Evolutionary conservation across 2,329 filamentous ascomycete genomes (phyloP), one percentile per base, ranked within the genome.

Genomic region (Trichoderma citrinoviride): DNA sequence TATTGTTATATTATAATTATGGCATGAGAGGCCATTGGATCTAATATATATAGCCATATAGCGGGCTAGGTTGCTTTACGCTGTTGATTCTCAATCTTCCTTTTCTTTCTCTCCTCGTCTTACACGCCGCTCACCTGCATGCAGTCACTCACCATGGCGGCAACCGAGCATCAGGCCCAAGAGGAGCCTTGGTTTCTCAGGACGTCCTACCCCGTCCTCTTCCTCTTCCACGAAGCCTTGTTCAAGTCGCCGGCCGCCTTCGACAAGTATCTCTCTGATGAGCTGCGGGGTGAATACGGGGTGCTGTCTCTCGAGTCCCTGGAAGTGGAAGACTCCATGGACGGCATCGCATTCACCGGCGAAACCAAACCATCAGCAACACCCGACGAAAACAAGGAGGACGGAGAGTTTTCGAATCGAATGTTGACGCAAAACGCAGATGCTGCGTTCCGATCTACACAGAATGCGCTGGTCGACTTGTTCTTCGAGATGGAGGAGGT

Each of bases 401-500:
- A 61, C 47, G 57, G 52, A 21, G 47, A 44, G 7, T 33, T 44
- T 21, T 25, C 52, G 4, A 61, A 61, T 5, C n/a, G 37, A 72
- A 82, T 82, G 73, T 69, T 79, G n/a, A 87, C 84, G 0, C 78
- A 82, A 40, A 86, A 87, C 64, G 69, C 64, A 3, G 84, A 84
- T 65, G 69, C 83, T 2, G 79, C 84, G 6, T 78, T 80, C 67
- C 71, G 76, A 12, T 83, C 82, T 1, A 83, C 82, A 0, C 73
- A 75, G 2, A 74, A 78, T 5, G 63, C 76, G 0, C 73, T 87
- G 0, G 77, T 87, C 5, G 83, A 87, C 68, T 75, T 87, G 3
- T 87, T 87, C 73, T 75, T 76, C 40, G 81, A 85, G 65, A 76
- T 87, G 0, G 78, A 81, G 61, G 77, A 80, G 0, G 72, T 74